Conservation (phyloP, 208 protist species). For the Polymyxa betae region DNA sequence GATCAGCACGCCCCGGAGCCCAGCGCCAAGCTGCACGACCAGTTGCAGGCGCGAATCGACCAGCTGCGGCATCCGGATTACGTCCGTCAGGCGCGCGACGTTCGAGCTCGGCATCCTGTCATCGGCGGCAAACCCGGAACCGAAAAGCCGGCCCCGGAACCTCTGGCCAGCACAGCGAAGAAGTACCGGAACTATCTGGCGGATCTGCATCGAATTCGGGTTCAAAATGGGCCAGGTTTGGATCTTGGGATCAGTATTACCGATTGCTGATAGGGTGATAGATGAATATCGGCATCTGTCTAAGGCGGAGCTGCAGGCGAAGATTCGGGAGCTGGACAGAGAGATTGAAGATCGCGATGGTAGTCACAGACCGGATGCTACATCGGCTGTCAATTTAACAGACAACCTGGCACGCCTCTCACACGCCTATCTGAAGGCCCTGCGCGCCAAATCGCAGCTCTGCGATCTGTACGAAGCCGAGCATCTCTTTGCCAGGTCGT, state of each 20-base stretch:
- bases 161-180: neutral
- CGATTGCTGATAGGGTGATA: neutral
- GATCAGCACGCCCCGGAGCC: neutral
- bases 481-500: no score
- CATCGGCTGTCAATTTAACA: neutral
- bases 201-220: neutral
- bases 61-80: neutral
- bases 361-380: neutral
- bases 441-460: neutral
- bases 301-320: neutral
- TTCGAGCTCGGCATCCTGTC: neutral
- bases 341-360: neutral
- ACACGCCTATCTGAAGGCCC: neutral
- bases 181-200: neutral
- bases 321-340: neutral
- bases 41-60: neutral
- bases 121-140: neutral
- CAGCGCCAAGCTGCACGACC: neutral
- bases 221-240: neutral
- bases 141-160: neutral
- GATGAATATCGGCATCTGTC: no score
- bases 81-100: neutral
- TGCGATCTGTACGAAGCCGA: neutral
- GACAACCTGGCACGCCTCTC: neutral
- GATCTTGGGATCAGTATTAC: neutral